Percentiles rank a stretch among this genome's conserved stretches.
phyloP scores from a whole-genome alignment of 2,329 filamentous ascomycete genomes.

The Beauveria brongniartii region DNA sequence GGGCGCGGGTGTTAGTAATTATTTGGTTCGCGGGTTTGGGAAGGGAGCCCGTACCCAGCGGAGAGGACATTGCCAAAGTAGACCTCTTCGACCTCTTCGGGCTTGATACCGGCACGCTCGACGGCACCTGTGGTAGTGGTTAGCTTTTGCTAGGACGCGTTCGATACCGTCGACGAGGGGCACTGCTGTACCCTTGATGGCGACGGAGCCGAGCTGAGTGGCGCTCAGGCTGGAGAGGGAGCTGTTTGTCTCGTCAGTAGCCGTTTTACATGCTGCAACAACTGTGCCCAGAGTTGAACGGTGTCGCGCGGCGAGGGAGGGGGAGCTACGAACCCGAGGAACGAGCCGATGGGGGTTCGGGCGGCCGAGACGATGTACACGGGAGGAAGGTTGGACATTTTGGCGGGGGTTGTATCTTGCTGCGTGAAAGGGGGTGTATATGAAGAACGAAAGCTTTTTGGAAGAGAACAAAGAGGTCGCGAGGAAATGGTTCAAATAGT shows the following conservation, averaged over 20 bases:
- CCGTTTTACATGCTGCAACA: not conserved
- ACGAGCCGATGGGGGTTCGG: constrained; percentile 87
- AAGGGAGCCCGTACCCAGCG: constrained; percentile 60
- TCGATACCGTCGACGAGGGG: not conserved
- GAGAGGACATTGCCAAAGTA: constrained; percentile 98
- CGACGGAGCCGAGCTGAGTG: constrained; percentile 77
- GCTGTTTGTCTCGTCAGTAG: constrained; percentile 36
- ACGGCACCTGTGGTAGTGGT: constrained; percentile 53
- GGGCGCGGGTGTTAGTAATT: not conserved
- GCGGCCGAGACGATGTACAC: constrained; percentile 94
- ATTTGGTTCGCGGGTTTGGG: too few relatives aligned
- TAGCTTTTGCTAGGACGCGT: constrained; percentile 10
- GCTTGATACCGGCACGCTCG: constrained; percentile 79
- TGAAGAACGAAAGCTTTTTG: constrained; percentile 10
- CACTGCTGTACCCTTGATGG: constrained; percentile 69
- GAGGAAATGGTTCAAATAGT: constrained; percentile 8
- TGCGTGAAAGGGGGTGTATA: not conserved
- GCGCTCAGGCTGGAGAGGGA: constrained; percentile 83
- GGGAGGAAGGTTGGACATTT: constrained; percentile 71
- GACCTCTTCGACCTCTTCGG: constrained; percentile 87
- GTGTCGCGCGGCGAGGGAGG: constrained; percentile 6
- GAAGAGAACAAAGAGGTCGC: not conserved
- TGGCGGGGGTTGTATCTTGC: constrained; percentile 21
- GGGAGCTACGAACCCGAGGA: constrained; percentile 62
- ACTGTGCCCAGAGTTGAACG: not conserved